Base-by-base conservation (phyloP, 495 filamentous ascomycete species). In the Lasiosphaeria hispida region DNA sequence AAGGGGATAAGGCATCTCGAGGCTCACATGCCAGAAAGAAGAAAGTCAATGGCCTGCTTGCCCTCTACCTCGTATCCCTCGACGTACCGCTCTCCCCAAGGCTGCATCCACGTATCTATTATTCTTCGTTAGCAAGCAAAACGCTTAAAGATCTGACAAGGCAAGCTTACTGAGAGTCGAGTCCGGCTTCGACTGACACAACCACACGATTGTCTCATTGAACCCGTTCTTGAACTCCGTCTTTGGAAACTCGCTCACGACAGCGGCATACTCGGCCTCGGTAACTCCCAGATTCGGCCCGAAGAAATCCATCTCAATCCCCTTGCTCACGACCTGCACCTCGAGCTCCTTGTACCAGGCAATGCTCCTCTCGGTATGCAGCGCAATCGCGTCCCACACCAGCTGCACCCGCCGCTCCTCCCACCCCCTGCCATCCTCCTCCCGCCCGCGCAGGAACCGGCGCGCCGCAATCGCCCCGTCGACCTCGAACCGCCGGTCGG, bases 311-410 rank as follows among this genome's bases (percentile, higher is more conserved):
- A 75, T 72, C n/a, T 49, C 7, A 42, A 83, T 75, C 11, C 80
- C 83, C 2, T 74, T 50, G 23, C 58, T 43, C 6, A 65, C 64
- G 5, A 69, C 61, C n/a, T 52, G 55, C 4, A 83, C 80, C 41
- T 80, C 80, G 0, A 65, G 62, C 55, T 80, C 70, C 58, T 79
- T 80, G 64, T 77, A 69, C 39, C 53, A 38, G 0, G 71, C 72
- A 48, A 85, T 76, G 7, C 57, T 65, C 0, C 39, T 38, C 4
- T 74, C 75, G 1, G 77, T 73, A 55, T 83, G 79, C 23, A 84
- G 64, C 0, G 81, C 80, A 52, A 84, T 82, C 1, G 75, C 61
- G 64, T 84, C 81, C 81, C 80, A 85, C 6, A 81, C 69, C 4
- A 78, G 66, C 60, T 80, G 76, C 1, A 75, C 23, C 1, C 73